phyloP scores from a whole-genome alignment of 257 asterid genomes.

The Knoxia roxburghii region DNA sequence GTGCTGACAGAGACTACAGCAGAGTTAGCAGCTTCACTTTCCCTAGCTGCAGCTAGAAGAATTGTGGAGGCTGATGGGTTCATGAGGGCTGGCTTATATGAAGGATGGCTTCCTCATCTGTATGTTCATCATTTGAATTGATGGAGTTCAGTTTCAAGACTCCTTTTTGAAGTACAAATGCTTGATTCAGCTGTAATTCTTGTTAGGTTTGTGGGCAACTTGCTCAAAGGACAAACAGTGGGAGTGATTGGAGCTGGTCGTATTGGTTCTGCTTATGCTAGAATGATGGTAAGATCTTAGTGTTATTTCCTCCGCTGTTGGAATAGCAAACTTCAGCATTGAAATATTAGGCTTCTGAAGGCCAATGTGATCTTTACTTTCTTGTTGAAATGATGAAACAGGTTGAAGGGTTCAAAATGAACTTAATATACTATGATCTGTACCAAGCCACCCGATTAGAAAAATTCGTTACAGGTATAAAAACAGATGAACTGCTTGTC shows the following conservation, averaged over 20 bases:
- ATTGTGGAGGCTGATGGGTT: constrained; percentile 95
- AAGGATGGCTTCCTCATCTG: constrained; percentile 99
- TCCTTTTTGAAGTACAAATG: not conserved
- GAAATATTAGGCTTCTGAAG: not conserved
- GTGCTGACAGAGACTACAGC: constrained; percentile 97
- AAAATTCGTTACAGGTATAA: constrained; percentile 81
- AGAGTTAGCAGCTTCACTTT: constrained; percentile 91
- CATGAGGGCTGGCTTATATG: constrained; percentile 91
- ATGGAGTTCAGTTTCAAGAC: not conserved
- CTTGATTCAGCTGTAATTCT: constrained; percentile 5
- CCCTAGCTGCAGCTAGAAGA: constrained; percentile 85
- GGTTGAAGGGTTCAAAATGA: constrained; percentile 99
- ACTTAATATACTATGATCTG: constrained; percentile 88
- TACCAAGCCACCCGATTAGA: constrained; percentile 96
- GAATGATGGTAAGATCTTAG: constrained; percentile 85
- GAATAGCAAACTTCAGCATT: not conserved
- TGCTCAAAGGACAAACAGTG: constrained; percentile 93
- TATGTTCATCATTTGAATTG: constrained; percentile 24
- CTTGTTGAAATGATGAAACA: constrained; percentile 18
- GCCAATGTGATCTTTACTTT: not conserved
- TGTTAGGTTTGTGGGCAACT: constrained; percentile 85
- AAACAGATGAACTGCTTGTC: constrained; percentile 1
- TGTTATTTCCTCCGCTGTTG: not conserved
- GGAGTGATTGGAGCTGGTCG: constrained; percentile 99
- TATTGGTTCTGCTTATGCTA: constrained; percentile 94